Base-by-base conservation (phyloP, 441 rosid genomes). In the Metrosideros polymorpha region DNA sequence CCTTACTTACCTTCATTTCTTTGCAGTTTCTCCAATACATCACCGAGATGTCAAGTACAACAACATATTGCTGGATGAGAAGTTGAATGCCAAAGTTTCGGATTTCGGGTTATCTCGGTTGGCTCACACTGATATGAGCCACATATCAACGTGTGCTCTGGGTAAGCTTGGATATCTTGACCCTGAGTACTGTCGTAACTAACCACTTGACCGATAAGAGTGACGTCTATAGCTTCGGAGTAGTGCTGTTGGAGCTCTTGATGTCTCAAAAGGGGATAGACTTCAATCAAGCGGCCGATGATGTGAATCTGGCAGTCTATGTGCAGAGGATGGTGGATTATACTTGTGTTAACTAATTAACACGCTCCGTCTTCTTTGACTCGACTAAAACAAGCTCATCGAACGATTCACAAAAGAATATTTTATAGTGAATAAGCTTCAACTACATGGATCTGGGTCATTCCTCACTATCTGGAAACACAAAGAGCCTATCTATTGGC, bases 51-150 rank as follows among this genome's bases (percentile, higher is more conserved):
- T 93, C 1, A 94, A 94, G 87, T 92, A 94, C 1, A 91, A 93
- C 89, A 93, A 94, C 86, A 94, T 94, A 45, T 88, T 94, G 13
- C 91, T 94, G 1, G 93, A 94, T 24, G 90, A 87, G 54, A 92
- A 91, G 57, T 19, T 93, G 49, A 89, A 86, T 19, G 94, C 92
- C 10, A 94, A 90, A 77, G 93, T 94, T 57, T 77, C 95, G 0
- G 95, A 94, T 89, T 94, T 94, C 7, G 95, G 95, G 35, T 82
- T 94, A 27, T 94, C 96, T 2, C 90, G 94, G 51, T 84, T 94
- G 59, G 94, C 92, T n/a, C 85, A 85, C 9, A 92, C 92, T 1
- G 94, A 94, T 71, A 25, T 87, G 89, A 94, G 92, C n/a, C 94
- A 93, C 87, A 85, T 93, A 24, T 88, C 93, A 17, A 94, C 95